These are phyloP conservation scores for Gastrolobium bilobum DNA, from an alignment of 306 rosid genomes.

Conservation along the genomic window DNA sequence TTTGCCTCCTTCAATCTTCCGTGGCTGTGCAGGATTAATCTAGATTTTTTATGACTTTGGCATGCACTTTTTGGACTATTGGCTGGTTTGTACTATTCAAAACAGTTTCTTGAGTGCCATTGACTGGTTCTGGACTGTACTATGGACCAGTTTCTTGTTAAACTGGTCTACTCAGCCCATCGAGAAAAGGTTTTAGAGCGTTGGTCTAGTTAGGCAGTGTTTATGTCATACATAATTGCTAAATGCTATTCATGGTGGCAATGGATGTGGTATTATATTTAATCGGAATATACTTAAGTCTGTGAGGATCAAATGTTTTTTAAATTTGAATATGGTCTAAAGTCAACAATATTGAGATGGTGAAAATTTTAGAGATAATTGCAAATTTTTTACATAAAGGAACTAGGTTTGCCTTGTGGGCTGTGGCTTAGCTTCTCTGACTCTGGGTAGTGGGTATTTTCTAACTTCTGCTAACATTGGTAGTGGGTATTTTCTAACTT, in stretches of 20 bases:
- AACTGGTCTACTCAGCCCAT: neutral
- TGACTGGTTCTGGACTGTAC: neutral
- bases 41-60: neutral
- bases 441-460: neutral
- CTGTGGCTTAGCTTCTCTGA: neutral
- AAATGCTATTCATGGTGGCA: neutral
- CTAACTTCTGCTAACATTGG: neutral
- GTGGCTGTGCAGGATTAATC: neutral
- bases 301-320: neutral
- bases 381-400: neutral
- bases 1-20: neutral
- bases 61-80: neutral
- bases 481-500: neutral
- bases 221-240: neutral
- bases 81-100: neutral
- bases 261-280: neutral
- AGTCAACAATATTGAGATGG: slow-evolving; percentile 7
- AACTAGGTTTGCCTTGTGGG: neutral
- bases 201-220: neutral
- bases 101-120: neutral
- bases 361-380: neutral
- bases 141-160: neutral
- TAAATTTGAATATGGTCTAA: neutral
- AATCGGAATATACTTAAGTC: neutral
- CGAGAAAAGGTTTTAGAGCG: neutral